A percentile compares a stretch with the other conserved stretches of the same genome.
Conservation (phyloP, 768 basidiomycete genomes). For the Lentinula sp. region DNA sequence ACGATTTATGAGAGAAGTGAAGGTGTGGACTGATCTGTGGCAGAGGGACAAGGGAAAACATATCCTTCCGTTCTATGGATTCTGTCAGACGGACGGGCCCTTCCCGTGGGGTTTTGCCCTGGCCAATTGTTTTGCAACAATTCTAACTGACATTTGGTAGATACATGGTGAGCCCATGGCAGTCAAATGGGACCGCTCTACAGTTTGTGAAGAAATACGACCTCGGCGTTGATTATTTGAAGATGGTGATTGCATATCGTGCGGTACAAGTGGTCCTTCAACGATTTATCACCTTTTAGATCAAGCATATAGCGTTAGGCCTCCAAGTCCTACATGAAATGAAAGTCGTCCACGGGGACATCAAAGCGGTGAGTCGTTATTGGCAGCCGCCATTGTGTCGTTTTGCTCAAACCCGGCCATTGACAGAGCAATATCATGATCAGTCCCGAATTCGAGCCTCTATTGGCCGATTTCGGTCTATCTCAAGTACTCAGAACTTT, state of each 20-base stretch:
- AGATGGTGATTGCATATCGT: slow-evolving; percentile 20
- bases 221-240: slow-evolving; percentile 30
- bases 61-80: slow-evolving; percentile 55
- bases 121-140: neutral
- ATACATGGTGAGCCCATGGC: slow-evolving; percentile 58
- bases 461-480: slow-evolving; percentile 54
- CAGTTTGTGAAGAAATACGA: slow-evolving; percentile 38
- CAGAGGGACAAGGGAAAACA: slow-evolving; percentile 42
- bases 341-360: slow-evolving; percentile 25
- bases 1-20: slow-evolving; percentile 49
- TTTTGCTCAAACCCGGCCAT: neutral
- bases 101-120: slow-evolving; percentile 35
- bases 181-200: slow-evolving; percentile 43
- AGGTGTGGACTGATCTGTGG: slow-evolving; percentile 52
- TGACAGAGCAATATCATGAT: slow-evolving; percentile 45
- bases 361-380: slow-evolving; percentile 33
- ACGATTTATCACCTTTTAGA: slow-evolving; percentile 20
- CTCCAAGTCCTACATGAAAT: slow-evolving; percentile 44
- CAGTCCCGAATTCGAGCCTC: slow-evolving; percentile 34
- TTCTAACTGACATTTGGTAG: slow-evolving; percentile 19
- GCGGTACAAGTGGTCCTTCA: no score
- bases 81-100: slow-evolving; percentile 49
- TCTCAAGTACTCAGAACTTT: slow-evolving; percentile 31
- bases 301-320: slow-evolving; percentile 39
- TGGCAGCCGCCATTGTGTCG: neutral